A percentile compares a stretch with the other conserved stretches of the same genome.
Evolutionary conservation across 441 rosid genomes (phyloP).

Genomic region (Manihot esculenta): DNA sequence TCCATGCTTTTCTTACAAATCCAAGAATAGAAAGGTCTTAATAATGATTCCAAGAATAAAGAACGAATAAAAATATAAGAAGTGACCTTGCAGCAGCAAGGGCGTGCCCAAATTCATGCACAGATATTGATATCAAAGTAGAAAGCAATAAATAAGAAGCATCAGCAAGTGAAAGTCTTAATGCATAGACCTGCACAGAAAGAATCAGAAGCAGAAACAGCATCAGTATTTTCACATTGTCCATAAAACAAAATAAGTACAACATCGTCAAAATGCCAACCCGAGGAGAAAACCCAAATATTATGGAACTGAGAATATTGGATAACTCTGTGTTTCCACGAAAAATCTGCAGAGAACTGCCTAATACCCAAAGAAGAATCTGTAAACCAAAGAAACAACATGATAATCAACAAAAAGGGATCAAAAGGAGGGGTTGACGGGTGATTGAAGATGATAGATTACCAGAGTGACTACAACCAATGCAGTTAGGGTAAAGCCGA

Average conservation of each 20-base stretch:
- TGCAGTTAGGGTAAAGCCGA: slow-evolving; percentile 64
- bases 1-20: neutral
- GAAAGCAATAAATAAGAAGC: slow-evolving; percentile 49
- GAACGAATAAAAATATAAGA: neutral
- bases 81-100: slow-evolving; percentile 74
- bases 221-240: neutral
- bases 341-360: slow-evolving; percentile 22
- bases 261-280: slow-evolving; percentile 15
- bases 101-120: slow-evolving; percentile 88
- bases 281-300: slow-evolving; percentile 44
- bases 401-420: neutral
- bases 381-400: slow-evolving; percentile 12
- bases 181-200: slow-evolving; percentile 37
- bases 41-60: neutral
- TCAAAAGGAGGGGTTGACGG: neutral
- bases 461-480: slow-evolving; percentile 50
- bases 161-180: slow-evolving; percentile 48
- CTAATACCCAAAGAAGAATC: slow-evolving; percentile 40
- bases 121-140: slow-evolving; percentile 64
- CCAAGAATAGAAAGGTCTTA: neutral
- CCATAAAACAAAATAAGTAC: neutral
- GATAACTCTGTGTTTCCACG: slow-evolving; percentile 15
- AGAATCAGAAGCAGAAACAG: neutral
- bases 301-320: slow-evolving; percentile 25
- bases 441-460: slow-evolving; percentile 18